phyloP scores from a whole-genome alignment of 1,284 basidiomycete genomes.

The Fistulinella cinereoalba region DNA sequence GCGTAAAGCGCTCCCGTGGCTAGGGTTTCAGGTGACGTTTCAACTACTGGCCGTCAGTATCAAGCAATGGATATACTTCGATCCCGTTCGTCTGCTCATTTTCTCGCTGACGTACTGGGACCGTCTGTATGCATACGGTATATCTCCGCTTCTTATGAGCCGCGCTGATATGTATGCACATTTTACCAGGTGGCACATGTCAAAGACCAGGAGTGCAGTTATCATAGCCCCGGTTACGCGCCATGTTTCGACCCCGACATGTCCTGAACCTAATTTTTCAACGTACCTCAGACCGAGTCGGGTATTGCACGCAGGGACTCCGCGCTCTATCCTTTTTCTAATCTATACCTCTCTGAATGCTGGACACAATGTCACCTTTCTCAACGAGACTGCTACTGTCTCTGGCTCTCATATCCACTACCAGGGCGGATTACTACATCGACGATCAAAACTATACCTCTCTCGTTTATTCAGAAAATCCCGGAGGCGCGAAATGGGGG shows the following conservation, averaged over 20 bases:
- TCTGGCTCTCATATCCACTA: slow-evolving; percentile 1
- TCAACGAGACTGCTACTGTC: slow-evolving; percentile 2
- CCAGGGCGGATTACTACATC: slow-evolving; percentile 17
- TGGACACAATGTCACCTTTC: slow-evolving; percentile 5
- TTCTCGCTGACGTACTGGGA: neutral
- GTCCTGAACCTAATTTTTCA: neutral
- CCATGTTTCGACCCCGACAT: too few species aligned
- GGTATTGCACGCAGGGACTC: neutral
- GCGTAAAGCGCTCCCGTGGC: neutral
- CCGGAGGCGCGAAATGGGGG: slow-evolving; percentile 13
- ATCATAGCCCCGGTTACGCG: neutral
- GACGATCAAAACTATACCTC: slow-evolving; percentile 20
- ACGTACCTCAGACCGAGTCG: neutral
- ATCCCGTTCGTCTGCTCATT: too few species aligned
- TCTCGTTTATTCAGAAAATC: slow-evolving; percentile 15
- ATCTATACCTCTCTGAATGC: neutral
- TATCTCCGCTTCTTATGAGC: too few species aligned
- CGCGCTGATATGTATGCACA: too few species aligned
- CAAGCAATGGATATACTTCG: too few species aligned
- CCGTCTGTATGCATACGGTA: too few species aligned
- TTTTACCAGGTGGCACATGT: too few species aligned
- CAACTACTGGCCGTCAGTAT: neutral
- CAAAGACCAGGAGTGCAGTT: neutral
- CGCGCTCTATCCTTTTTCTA: neutral
- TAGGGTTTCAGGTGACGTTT: neutral